phyloP scores from a whole-genome alignment of 2,329 filamentous ascomycete genomes.

The Aspergillus pseudonomiae region DNA sequence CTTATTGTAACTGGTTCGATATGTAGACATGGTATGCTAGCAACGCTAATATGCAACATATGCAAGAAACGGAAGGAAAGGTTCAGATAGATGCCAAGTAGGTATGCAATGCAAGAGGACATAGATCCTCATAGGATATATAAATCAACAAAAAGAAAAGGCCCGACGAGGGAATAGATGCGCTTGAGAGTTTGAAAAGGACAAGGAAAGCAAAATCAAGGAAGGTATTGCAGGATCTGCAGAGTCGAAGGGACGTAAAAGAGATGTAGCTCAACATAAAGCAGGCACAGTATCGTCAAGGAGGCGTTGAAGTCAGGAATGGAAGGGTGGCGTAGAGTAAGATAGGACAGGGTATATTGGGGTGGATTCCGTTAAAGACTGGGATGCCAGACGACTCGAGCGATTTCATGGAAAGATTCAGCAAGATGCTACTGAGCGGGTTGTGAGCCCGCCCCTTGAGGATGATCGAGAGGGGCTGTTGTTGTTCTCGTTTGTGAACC shows the following conservation, averaged over 20 bases:
- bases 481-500: not conserved
- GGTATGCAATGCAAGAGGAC: not conserved
- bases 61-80: not conserved
- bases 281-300: not conserved
- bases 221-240: not conserved
- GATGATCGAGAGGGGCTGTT: not conserved
- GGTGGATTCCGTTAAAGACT: not conserved
- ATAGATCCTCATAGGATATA: slow-evolving; percentile 1
- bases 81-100: not conserved
- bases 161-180: not conserved
- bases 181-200: not conserved
- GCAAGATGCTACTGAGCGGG: slow-evolving; percentile 32
- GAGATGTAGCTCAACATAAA: not conserved
- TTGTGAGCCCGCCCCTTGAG: slow-evolving; percentile 17
- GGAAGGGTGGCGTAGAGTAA: not conserved
- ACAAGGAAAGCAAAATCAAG: not conserved
- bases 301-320: not conserved
- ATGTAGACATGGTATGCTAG: not conserved
- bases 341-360: not conserved
- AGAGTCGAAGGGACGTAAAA: not conserved
- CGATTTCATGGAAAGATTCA: slow-evolving; percentile 9
- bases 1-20: not conserved
- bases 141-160: not conserved
- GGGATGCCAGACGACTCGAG: not conserved
- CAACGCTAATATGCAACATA: slow-evolving; percentile 6